Percentiles rank a stretch among this genome's conserved stretches.
These are phyloP conservation scores for Microcos paniculata DNA, from an alignment of 345 rosid genomes.

Conservation along the genomic window DNA sequence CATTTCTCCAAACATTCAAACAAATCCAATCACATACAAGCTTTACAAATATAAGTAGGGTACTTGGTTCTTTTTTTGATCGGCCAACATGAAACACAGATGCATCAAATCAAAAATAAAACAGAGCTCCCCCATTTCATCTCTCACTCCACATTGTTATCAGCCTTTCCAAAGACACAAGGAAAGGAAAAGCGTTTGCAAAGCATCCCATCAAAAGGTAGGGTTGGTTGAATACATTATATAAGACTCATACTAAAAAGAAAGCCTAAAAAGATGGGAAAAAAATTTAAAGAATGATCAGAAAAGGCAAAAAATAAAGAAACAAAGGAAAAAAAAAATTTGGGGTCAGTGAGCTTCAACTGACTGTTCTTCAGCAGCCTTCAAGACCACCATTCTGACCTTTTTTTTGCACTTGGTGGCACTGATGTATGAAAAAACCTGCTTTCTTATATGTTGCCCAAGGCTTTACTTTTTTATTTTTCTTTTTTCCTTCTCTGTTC, in stretches of 20 bases:
- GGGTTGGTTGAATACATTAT: slow-evolving; percentile 29
- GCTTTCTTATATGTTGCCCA: slow-evolving; percentile 27
- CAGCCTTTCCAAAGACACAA: slow-evolving; percentile 25
- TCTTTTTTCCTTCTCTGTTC: slow-evolving; percentile 10
- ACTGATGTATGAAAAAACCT: slow-evolving; percentile 7
- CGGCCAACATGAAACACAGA: slow-evolving; percentile 35
- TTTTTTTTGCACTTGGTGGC: not conserved
- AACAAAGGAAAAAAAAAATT: not conserved
- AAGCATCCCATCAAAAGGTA: slow-evolving; percentile 40
- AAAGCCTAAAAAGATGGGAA: slow-evolving; percentile 16
- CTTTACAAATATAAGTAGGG: slow-evolving; percentile 18
- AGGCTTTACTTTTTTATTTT: slow-evolving; percentile 13
- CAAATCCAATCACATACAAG: slow-evolving; percentile 38
- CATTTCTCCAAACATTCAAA: slow-evolving; percentile 42
- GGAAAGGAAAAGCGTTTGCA: slow-evolving; percentile 22
- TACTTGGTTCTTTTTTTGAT: slow-evolving; percentile 16
- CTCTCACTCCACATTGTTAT: slow-evolving; percentile 12
- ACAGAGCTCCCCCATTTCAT: slow-evolving; percentile 13
- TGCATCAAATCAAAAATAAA: slow-evolving; percentile 38
- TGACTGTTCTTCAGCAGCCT: slow-evolving; percentile 20
- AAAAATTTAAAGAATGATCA: not conserved
- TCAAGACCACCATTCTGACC: slow-evolving; percentile 19
- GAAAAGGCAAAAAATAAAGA: not conserved
- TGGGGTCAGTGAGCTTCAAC: slow-evolving; percentile 10
- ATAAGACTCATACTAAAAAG: slow-evolving; percentile 19